Evolutionary conservation across 768 basidiomycete species (phyloP).

Genomic region (Agrocybe praecox): DNA sequence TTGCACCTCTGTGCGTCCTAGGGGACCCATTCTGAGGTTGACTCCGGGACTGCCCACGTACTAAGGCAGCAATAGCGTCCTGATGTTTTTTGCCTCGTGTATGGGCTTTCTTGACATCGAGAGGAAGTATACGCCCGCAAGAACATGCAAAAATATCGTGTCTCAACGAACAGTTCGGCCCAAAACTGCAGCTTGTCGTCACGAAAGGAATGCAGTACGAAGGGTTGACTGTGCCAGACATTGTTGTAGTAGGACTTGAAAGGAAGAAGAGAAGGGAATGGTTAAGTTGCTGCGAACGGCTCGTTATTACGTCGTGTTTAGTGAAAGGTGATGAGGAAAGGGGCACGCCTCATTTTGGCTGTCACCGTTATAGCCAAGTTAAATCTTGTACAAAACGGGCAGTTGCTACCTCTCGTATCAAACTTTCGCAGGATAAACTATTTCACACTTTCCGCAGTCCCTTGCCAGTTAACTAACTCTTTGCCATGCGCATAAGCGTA

Average conservation of each 20-base stretch:
- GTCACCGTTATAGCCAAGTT: not conserved
- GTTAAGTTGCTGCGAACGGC: not conserved
- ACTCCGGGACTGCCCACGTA: not conserved
- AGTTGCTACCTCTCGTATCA: not conserved
- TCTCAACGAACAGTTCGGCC: conserved; percentile 28
- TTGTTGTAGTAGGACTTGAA: not conserved
- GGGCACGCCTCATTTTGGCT: not conserved
- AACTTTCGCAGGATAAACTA: not conserved
- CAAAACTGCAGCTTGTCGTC: conserved; percentile 26
- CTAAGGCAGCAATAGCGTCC: conserved; percentile 13
- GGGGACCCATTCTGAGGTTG: not conserved
- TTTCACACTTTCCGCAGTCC: too few relatives aligned
- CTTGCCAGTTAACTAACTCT: too few relatives aligned
- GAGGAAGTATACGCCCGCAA: conserved; percentile 33
- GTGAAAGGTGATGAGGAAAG: conserved; percentile 8
- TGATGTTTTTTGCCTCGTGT: conserved; percentile 30
- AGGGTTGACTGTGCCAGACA: conserved; percentile 6
- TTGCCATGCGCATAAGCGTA: too few relatives aligned
- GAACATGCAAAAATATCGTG: conserved; percentile 39
- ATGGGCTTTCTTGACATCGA: conserved; percentile 22
- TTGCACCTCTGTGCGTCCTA: too few relatives aligned
- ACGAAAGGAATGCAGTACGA: conserved; percentile 28
- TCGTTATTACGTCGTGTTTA: conserved; percentile 1
- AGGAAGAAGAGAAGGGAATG: not conserved
- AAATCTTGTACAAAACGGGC: not conserved